A percentile compares a stretch with the other conserved stretches of the same genome.
phyloP scores from a whole-genome alignment of 208 protist genomes.

The Porcisia deanei region DNA sequence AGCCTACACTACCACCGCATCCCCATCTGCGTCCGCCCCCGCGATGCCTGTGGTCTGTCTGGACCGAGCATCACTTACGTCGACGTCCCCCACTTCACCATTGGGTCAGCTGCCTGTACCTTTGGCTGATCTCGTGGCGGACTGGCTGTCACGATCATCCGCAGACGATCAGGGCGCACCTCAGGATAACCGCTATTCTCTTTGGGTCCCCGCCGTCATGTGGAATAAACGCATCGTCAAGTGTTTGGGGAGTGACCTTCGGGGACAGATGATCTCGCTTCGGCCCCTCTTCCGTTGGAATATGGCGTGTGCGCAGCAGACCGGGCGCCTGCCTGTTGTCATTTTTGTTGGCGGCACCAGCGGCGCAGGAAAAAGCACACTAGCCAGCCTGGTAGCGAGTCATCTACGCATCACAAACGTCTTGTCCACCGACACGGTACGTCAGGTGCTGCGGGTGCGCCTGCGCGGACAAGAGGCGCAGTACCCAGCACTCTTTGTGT shows the following conservation, averaged over 20 bases:
- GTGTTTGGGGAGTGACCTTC: slow-evolving; percentile 33
- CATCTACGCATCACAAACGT: slow-evolving; percentile 82
- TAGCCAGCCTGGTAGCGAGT: slow-evolving; percentile 80
- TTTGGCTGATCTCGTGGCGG: slow-evolving; percentile 8
- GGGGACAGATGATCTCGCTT: slow-evolving; percentile 47
- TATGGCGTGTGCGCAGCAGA: slow-evolving; percentile 39
- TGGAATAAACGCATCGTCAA: slow-evolving; percentile 17
- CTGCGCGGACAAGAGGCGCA: slow-evolving; percentile 25
- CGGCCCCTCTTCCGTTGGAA: slow-evolving; percentile 44
- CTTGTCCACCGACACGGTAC: slow-evolving; percentile 92
- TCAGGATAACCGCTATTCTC: slow-evolving; percentile 4
- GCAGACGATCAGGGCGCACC: neutral
- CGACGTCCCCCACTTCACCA: neutral
- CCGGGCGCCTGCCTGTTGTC: slow-evolving; percentile 65
- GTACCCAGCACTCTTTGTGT: slow-evolving; percentile 57
- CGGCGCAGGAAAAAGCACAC: slow-evolving; percentile 91
- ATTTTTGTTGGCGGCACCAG: slow-evolving; percentile 92
- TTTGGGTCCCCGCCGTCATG: slow-evolving; percentile 5
- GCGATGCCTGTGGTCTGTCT: neutral
- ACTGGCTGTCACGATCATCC: slow-evolving; percentile 17
- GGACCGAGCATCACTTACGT: neutral
- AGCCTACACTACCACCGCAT: slow-evolving; percentile 8
- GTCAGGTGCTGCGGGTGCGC: slow-evolving; percentile 74
- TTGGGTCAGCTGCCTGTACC: slow-evolving; percentile 7
- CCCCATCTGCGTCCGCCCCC: neutral